Evolutionary conservation across 2,329 filamentous ascomycete genomes (phyloP), one percentile per base, ranked within the genome.

Genomic region (Gnomoniopsis smithogilvyi): DNA sequence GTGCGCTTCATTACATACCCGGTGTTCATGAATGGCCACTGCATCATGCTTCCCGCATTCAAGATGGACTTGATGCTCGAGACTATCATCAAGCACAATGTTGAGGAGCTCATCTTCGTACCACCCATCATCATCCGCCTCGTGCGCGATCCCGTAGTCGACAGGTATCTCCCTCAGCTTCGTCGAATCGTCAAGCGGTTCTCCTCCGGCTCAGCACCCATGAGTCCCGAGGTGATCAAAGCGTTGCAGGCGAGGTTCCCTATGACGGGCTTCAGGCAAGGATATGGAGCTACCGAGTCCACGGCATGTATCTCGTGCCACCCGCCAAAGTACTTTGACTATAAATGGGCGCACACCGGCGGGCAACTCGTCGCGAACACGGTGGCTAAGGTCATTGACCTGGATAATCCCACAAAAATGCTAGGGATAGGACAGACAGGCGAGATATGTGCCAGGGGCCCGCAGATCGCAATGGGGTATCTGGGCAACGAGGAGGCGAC

Each of bases 211-310:
- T 41, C 85, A 0, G 85, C 85, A 0, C 85, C 85, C 0, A 69
- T 86, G 3, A 77, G 75, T 2, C 73, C 75, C 6, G 80, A 88
- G 66, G 80, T 88, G 55, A 74, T 87, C n/a, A 76, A 80, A 26
- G 74, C 79, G 21, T 72, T 88, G 10, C 70, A 82, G 59, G 73
- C 76, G 62, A 80, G 78, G 50, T 88, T 87, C 64, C 85, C 84
- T 0, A 71, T 77, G 1, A 84, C 80, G 0, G 83, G 83, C 0
- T 85, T 88, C 68, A 84, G 84, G 64, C 85, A 87, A 65, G 84
- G 83, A 2, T 88, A 87, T 65, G 86, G 86, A 30, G 88, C 89
- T 85, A 89, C 86, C 0, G 86, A 88, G 68, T 81, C 78, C 0
- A 88, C 83, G 68, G 78, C 75, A 1, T 87, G 83, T 63, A 85